phyloP scores from a whole-genome alignment of 108 stramenopile genomes.

The Asterionellopsis glacialis region DNA sequence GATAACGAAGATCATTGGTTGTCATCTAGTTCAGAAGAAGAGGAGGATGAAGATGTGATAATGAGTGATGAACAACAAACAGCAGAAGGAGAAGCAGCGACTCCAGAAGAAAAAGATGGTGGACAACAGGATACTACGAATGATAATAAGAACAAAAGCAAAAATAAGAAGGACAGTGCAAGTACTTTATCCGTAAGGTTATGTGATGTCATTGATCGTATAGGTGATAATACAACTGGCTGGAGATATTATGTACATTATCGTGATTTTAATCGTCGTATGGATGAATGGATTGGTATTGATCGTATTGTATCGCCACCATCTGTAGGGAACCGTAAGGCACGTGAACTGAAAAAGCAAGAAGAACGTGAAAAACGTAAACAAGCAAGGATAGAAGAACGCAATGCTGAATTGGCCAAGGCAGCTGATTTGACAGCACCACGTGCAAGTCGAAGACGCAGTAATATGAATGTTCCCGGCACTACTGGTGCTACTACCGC shows the following conservation, averaged over 20 bases:
- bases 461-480: background rate
- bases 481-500: background rate
- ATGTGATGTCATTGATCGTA: slow-evolving; percentile 83
- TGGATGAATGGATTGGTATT: slow-evolving; percentile 96
- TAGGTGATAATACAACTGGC: slow-evolving; percentile 19
- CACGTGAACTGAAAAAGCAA: slow-evolving; percentile 63
- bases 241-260: slow-evolving; percentile 97
- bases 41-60: slow-evolving; percentile 9
- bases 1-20: slow-evolving; percentile 17
- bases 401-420: slow-evolving; percentile 20
- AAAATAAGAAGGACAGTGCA: slow-evolving; percentile 1
- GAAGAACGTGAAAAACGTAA: slow-evolving; percentile 43
- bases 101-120: too few relatives aligned
- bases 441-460: slow-evolving; percentile 36
- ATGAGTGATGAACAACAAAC: slow-evolving; percentile 6
- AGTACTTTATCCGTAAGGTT: slow-evolving; percentile 35
- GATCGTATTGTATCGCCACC: slow-evolving; percentile 80
- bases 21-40: slow-evolving; percentile 22
- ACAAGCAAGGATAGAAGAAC: slow-evolving; percentile 34
- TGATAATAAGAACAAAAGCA: background rate
- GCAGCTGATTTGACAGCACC: slow-evolving; percentile 29
- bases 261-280: slow-evolving; percentile 93
- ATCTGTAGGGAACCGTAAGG: slow-evolving; percentile 77
- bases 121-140: too few relatives aligned
- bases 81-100: too few relatives aligned